Evolutionary conservation across 768 basidiomycete species (phyloP).

Genomic region (Sporobolomyces roseus): DNA sequence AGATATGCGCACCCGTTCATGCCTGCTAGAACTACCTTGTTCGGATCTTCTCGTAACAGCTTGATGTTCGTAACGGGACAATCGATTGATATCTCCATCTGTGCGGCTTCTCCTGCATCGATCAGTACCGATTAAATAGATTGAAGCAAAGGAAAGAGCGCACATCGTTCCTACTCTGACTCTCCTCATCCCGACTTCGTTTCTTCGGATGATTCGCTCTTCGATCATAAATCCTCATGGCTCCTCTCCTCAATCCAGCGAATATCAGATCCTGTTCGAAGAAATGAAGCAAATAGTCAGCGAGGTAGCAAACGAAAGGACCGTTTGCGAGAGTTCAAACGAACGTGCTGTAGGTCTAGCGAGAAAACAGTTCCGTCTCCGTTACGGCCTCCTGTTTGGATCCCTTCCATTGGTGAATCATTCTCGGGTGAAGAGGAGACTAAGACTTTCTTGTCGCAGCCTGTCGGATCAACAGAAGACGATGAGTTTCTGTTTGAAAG

Average conservation of each 20-base stretch:
- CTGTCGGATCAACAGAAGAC: background rate
- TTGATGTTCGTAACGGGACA: constrained; percentile 30
- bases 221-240: constrained; percentile 16
- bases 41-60: constrained; percentile 4
- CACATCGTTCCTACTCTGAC: too few relatives aligned
- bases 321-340: background rate
- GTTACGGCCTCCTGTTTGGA: constrained; percentile 1
- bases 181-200: constrained; percentile 1
- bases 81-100: constrained; percentile 16
- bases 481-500: too few relatives aligned
- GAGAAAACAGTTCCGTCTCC: constrained; percentile 39
- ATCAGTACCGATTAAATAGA: background rate
- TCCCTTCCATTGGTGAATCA: constrained; percentile 13
- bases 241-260: constrained; percentile 24
- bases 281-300: background rate
- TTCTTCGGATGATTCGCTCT: background rate
- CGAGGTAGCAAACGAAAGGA: too few relatives aligned
- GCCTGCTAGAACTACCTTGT: constrained; percentile 10
- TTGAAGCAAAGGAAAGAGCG: background rate
- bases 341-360: constrained; percentile 29
- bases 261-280: constrained; percentile 18
- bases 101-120: background rate
- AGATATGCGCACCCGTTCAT: constrained; percentile 32
- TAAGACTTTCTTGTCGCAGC: constrained; percentile 36
- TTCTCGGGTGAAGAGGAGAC: constrained; percentile 4